Conservation (phyloP, 2,329 filamentous ascomycete species). For the Chaetomium sp. region DNA sequence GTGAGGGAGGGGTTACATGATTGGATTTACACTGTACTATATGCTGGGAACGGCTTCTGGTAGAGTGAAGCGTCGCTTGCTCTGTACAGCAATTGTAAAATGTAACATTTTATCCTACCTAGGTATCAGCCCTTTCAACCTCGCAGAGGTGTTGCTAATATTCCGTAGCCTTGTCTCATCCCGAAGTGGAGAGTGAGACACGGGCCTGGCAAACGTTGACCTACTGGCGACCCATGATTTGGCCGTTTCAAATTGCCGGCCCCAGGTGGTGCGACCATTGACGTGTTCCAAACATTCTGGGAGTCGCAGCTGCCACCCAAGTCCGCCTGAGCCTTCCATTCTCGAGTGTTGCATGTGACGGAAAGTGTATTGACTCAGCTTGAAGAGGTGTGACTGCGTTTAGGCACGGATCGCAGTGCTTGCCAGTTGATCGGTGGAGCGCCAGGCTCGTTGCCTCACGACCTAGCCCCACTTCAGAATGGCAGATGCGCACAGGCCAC, state of each 20-base stretch:
- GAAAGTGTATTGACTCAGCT: too few species aligned
- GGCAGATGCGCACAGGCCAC: slow-evolving; percentile 33
- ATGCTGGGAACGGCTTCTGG: not conserved
- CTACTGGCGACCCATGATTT: not conserved
- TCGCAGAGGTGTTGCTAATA: not conserved
- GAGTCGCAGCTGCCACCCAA: not conserved
- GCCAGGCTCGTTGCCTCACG: not conserved
- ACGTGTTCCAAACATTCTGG: not conserved
- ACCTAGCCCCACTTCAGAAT: slow-evolving; percentile 3
- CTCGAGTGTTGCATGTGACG: not conserved
- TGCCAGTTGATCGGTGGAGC: not conserved
- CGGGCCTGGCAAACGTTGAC: not conserved
- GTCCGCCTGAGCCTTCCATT: not conserved
- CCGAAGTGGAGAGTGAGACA: not conserved
- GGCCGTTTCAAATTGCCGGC: not conserved
- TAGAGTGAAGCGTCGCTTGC: not conserved
- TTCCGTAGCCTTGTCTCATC: not conserved
- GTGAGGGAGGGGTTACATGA: not conserved
- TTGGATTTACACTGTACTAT: slow-evolving; percentile 16
- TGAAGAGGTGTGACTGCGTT: not conserved
- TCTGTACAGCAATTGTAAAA: slow-evolving; percentile 19
- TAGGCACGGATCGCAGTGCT: too few species aligned
- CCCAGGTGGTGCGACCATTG: not conserved
- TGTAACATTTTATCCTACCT: slow-evolving; percentile 1
- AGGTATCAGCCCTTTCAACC: not conserved